Base-by-base conservation (phyloP, 2,329 filamentous ascomycete species). In the Trichoderma atroviride region DNA sequence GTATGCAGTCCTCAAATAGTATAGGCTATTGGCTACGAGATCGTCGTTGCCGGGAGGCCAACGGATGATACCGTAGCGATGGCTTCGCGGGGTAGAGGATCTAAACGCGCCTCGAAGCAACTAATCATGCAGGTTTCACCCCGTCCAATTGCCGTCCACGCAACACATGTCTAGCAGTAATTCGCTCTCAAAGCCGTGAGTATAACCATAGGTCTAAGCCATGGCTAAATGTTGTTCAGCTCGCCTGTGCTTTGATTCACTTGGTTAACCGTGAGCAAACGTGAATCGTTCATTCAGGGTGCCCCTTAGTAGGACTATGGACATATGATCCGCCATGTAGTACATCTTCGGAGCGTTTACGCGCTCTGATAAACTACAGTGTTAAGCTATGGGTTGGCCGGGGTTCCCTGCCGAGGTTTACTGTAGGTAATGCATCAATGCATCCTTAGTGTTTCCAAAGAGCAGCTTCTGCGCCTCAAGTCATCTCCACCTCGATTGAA, bases 381-480 rank as follows among this genome's bases (percentile, higher is more conserved):
- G 14, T 13, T 19, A 19, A 47, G n/a, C 16, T 22, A 29, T n/a
- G 13, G 9, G 24, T 27, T 43, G 22, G 24, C 56, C 62, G 22
- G 16, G 19, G 16, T 43, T 43, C 19, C 40, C 19, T 43, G 37
- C 27, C 37, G 7, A 33, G 40, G 16, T 35, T 16, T 50, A n/a
- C n/a, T 31, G 35, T 24, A n/a, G 24, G 37, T 24, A 56, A 22
- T 29, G 5, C 5, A n/a, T n/a, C 27, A 27, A 11, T 47, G n/a
- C 24, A 19, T 22, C 24, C 19, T n/a, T 47, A 55, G 27, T 37
- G 33, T 9, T 56, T 50, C 27, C 24, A 19, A 31, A 52, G 37
- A 65, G 14, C 50, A 65, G 62, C 24, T 43, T 37, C 62, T 65
- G 50, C 50, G 35, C 62, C 40, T 5, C 35, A 43, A 31, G 29